These are phyloP conservation scores for Melampsora americana DNA, from an alignment of 1,284 basidiomycete species.

Conservation along the genomic window DNA sequence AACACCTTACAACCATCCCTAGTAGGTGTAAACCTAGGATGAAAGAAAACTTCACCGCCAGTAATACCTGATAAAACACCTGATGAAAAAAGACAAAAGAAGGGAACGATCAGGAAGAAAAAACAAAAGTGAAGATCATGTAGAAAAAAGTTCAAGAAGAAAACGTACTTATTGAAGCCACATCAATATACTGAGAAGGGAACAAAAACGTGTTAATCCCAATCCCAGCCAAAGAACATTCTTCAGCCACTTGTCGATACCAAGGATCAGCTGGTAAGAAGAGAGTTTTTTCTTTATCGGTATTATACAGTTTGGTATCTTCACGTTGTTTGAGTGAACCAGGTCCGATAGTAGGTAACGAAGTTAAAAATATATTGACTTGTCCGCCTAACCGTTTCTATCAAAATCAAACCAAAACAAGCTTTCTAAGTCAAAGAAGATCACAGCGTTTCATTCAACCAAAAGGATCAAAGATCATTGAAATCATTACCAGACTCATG, in stretches of 20 bases:
- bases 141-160: background rate
- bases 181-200: constrained; percentile 75
- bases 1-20: constrained; percentile 68
- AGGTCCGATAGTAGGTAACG: constrained; percentile 72
- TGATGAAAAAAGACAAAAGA: constrained; percentile 52
- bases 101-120: constrained; percentile 13
- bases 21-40: constrained; percentile 76
- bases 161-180: constrained; percentile 74
- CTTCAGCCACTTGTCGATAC: constrained; percentile 80
- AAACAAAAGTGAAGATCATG: background rate
- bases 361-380: constrained; percentile 74
- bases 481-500: constrained; percentile 61
- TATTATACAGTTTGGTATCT: constrained; percentile 75
- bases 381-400: constrained; percentile 80
- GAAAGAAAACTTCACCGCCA: constrained; percentile 91
- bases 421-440: too few relatives aligned
- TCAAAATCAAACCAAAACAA: background rate
- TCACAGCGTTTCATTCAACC: too few relatives aligned
- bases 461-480: constrained; percentile 11
- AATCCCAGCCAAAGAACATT: constrained; percentile 82
- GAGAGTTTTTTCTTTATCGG: constrained; percentile 79
- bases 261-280: constrained; percentile 71
- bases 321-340: constrained; percentile 65
- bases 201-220: constrained; percentile 88
- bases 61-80: constrained; percentile 69